Conservation (phyloP, 148 eudicot genomes). For the Spergularia marina region DNA sequence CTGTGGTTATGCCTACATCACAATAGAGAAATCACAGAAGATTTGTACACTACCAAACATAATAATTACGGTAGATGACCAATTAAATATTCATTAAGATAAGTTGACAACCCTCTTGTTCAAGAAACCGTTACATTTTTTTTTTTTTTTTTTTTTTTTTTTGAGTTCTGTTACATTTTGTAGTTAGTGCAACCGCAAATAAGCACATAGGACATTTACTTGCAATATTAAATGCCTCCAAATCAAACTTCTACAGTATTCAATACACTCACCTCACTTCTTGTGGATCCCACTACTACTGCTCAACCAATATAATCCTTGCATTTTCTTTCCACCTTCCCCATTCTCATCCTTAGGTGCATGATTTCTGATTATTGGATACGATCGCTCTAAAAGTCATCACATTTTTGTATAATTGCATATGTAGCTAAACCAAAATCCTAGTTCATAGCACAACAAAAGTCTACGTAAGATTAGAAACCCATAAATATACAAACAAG, state of each 20-base stretch:
- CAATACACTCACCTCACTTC: slow-evolving; percentile 24
- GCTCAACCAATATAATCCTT: slow-evolving; percentile 12
- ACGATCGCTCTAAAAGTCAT: background rate
- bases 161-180: background rate
- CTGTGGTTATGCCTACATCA: slow-evolving; percentile 18
- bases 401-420: background rate
- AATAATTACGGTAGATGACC: slow-evolving; percentile 14
- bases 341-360: slow-evolving; percentile 7
- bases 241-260: background rate
- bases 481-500: background rate
- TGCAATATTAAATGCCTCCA: slow-evolving; percentile 11
- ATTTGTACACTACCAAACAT: slow-evolving; percentile 7
- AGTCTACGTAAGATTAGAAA: no score
- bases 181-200: no score
- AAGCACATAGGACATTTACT: slow-evolving; percentile 16
- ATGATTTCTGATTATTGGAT: background rate
- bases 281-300: background rate
- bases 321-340: slow-evolving; percentile 30
- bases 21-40: slow-evolving; percentile 9
- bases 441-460: background rate
- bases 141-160: no score
- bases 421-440: background rate
- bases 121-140: background rate
- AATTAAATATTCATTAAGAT: slow-evolving; percentile 3
- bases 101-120: slow-evolving; percentile 19